Base-by-base conservation (phyloP, 2,329 filamentous ascomycete species). In the Epicoccum nigrum region DNA sequence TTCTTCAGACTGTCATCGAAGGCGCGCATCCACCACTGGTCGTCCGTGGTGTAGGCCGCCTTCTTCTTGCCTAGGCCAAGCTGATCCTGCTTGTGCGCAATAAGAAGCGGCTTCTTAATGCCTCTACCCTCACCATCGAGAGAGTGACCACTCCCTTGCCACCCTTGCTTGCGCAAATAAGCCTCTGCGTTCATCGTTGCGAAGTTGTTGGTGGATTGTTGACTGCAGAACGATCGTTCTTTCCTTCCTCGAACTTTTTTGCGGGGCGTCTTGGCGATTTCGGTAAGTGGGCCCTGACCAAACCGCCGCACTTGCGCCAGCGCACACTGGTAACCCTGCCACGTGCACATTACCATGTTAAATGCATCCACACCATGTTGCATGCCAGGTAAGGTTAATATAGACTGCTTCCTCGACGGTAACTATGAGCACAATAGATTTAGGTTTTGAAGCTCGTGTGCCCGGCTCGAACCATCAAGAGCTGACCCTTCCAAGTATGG, bases 1-100 rank as follows among this genome's bases (percentile, higher is more conserved):
- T 87, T 89, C 73, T 94, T 89, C 59, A 97, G 78, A 48, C 92
- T 92, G 70, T 92, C 87, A 74, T 97, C 93, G 62, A 96, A 97
- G 9, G 94, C 94, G 51, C 90, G 88, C 74, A 96, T 81, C 94
- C 94, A 99, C 94, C 94, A 99, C 72, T 96, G 92, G 69, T 97
- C 93, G 62, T 82, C 80, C 25, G 83, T 79, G 21, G 79, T 79
- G 38, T 71, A 65, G 21, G 70, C 68, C 16, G 64, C 63, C 59
- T 84, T 84, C 72, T 90, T 91, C 69, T 89, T 86, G 46, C 93
- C 93, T 4, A 97, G 79, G 19, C 93, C 93, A 45, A 89, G 81
- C 21, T 83, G 88, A 72, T 96, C 89, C 63, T 87, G 82, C 74
- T 96, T 96, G 64, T 89, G 87, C 52, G 88, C 86, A 49, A 96